Evolutionary conservation across 352 stramenopile species (phyloP), one percentile per base, ranked within the genome.

Genomic region (Blastocystis sp.): DNA sequence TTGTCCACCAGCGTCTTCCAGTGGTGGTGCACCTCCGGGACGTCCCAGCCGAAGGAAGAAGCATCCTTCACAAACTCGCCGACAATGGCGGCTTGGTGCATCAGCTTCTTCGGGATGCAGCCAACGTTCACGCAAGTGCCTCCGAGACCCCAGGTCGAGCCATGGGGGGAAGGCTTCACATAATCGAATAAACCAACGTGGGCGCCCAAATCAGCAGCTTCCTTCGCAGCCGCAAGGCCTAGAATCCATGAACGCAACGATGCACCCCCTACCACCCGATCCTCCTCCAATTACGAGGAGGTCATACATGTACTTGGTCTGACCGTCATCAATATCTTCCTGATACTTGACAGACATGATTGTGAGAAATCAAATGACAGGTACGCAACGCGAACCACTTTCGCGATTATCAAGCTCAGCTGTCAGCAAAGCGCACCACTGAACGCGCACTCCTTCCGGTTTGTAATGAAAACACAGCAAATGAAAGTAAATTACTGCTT

Each of bases 61-160:
- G 90, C 89, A 89, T 98, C 95, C 79, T 94, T 91, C 59, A 97
- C 91, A 9, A 91, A 77, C 86, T 98, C 94, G 66, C 94, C 93
- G 1, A 98, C 91, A 48, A 98, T 86, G 60, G 95, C 93, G 81
- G 95, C 96, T 90, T 97, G 94, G 90, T 99, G 96, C 94, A 98
- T 98, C 17, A 99, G 92, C 90, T 99, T 99, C 91, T 98, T 99
- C 40, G 96, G 96, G 89, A 99, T 98, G 89, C 96, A 99, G 21
- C 96, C 96, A 4, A 99, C 96, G 90, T 99, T 99, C 80, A 99
- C 96, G 89, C 96, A 99, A 40, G 96, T 99, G 65, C 96, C 96
- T 48, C 94, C 94, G 48, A 97, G 92, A 23, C 94, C 94, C 94
- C 94, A 97, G 48, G 90, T 92, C 43, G 93, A 96, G 45, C 93